phyloP scores from a whole-genome alignment of 108 stramenopile genomes.

The Skeletonema costatum region DNA sequence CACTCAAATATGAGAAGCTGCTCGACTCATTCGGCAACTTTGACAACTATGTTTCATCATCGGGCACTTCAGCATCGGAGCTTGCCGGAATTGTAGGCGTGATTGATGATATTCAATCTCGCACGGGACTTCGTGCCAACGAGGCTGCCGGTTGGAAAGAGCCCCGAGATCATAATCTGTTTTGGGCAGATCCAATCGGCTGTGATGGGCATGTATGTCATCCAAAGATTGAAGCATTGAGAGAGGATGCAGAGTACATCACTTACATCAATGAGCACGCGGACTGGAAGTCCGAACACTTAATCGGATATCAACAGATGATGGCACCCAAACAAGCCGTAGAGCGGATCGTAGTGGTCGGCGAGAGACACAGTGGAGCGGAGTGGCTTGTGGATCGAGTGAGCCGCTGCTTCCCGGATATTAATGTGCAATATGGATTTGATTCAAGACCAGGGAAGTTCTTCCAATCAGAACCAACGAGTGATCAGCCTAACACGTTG shows the following conservation, averaged over 20 bases:
- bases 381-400: constrained; percentile 50
- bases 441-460: constrained; percentile 43
- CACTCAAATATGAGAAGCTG: constrained; percentile 53
- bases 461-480: constrained; percentile 50
- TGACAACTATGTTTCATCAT: constrained; percentile 2
- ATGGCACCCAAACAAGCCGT: constrained; percentile 29
- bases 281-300: constrained; percentile 61
- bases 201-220: constrained; percentile 25
- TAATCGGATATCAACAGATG: constrained; percentile 46
- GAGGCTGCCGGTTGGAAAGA: constrained; percentile 55
- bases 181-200: constrained; percentile 56
- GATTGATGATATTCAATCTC: constrained; percentile 41
- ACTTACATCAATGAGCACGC: constrained; percentile 48
- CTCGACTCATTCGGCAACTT: constrained; percentile 27
- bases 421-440: constrained; percentile 30
- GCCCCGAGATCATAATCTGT: constrained; percentile 47
- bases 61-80: background rate
- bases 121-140: constrained; percentile 29
- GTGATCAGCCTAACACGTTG: constrained; percentile 5
- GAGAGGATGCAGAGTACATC: constrained; percentile 51
- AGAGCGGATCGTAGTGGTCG: constrained; percentile 51
- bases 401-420: constrained; percentile 50
- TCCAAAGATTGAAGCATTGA: constrained; percentile 22
- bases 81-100: constrained; percentile 36
- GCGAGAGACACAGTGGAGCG: constrained; percentile 60